These are phyloP conservation scores for Betula pendula DNA, from an alignment of 306 rosid genomes.

Conservation along the genomic window DNA sequence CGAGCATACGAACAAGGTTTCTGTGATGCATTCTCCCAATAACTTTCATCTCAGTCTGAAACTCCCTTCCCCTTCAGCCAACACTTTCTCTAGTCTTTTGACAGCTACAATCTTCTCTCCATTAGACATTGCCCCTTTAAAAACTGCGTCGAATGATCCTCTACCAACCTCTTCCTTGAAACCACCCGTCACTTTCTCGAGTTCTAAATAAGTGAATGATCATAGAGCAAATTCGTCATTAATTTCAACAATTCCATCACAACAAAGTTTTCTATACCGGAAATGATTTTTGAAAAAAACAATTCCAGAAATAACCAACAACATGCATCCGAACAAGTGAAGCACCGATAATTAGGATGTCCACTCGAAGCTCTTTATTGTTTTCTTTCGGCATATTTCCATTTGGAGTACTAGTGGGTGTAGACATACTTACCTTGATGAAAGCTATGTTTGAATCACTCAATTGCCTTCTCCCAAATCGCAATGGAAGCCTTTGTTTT, in stretches of 20 bases:
- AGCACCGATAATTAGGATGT: slow-evolving; percentile 12
- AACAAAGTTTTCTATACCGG: background rate
- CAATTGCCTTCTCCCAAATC: background rate
- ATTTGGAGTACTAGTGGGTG: background rate
- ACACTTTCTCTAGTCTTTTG: slow-evolving; percentile 14
- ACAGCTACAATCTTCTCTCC: slow-evolving; percentile 25
- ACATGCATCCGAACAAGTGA: background rate
- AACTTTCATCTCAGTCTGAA: background rate
- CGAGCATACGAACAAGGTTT: slow-evolving; percentile 27
- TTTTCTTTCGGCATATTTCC: background rate
- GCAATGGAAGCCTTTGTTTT: background rate
- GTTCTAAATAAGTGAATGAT: background rate
- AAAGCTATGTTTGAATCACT: background rate
- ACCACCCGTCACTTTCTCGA: slow-evolving; percentile 6
- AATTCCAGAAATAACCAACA: background rate
- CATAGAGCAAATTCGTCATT: background rate
- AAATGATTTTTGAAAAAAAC: background rate
- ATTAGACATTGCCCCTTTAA: slow-evolving; percentile 12
- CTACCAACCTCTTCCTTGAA: slow-evolving; percentile 32
- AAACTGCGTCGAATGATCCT: slow-evolving; percentile 30
- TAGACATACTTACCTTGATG: slow-evolving; percentile 19
- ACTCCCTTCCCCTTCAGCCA: slow-evolving; percentile 8
- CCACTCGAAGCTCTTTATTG: background rate
- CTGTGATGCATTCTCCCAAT: background rate
- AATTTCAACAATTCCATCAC: slow-evolving; percentile 4